Evolutionary conservation across 164 flowering plant species (phyloP).

Genomic region (Berberis vulgaris): DNA sequence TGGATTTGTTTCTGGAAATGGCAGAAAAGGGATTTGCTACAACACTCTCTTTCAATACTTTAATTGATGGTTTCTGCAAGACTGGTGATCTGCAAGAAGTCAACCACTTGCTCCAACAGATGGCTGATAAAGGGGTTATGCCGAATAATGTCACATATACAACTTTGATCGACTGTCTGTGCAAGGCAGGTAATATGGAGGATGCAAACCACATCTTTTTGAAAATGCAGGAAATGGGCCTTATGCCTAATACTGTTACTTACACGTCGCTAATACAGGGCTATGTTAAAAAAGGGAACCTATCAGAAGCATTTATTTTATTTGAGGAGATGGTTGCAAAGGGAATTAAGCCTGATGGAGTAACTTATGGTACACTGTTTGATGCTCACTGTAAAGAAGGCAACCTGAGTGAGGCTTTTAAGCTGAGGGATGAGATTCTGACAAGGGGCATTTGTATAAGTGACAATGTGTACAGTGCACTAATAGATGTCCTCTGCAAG

Average conservation of each 20-base stretch:
- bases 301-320: constrained; percentile 33
- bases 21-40: constrained; percentile 41
- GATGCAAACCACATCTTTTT: constrained; percentile 40
- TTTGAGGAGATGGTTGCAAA: constrained; percentile 47
- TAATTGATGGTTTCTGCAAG: constrained; percentile 60
- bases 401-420: constrained; percentile 30
- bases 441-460: constrained; percentile 25
- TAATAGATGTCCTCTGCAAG: constrained; percentile 23
- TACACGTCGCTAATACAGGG: constrained; percentile 61
- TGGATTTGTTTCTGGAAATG: constrained; percentile 44
- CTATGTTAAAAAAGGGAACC: constrained; percentile 25
- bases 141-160: constrained; percentile 62
- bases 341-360: constrained; percentile 46
- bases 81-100: constrained; percentile 37
- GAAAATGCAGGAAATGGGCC: constrained; percentile 44
- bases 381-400: constrained; percentile 33
- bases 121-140: constrained; percentile 32
- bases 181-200: constrained; percentile 45
- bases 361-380: constrained; percentile 28
- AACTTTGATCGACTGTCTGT: constrained; percentile 42
- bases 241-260: constrained; percentile 43
- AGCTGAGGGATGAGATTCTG: constrained; percentile 33
- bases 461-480: constrained; percentile 15
- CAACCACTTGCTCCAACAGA: constrained; percentile 26
- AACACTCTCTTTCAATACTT: constrained; percentile 36